Evolutionary conservation across 495 filamentous ascomycete genomes (phyloP).

Genomic region (Aspergillus funiculosus): DNA sequence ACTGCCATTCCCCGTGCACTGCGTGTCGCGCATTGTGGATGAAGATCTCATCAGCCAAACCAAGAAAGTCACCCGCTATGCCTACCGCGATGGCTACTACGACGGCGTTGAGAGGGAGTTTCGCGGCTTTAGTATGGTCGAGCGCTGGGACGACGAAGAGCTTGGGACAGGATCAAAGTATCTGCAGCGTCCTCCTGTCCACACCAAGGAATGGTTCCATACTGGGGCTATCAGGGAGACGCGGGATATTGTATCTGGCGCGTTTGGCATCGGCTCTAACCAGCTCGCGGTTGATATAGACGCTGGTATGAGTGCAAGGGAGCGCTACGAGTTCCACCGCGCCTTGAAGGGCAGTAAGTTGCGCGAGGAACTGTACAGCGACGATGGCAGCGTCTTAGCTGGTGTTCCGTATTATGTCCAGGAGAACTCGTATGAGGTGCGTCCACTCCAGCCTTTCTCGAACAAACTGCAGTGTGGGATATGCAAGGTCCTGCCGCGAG

Average conservation of each 20-base stretch:
- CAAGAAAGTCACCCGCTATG: background rate
- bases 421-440: background rate
- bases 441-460: background rate
- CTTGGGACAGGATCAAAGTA: background rate
- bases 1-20: constrained; percentile 2
- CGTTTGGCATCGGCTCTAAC: background rate
- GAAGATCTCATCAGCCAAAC: background rate
- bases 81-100: constrained; percentile 8
- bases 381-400: background rate
- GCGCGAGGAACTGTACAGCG: background rate
- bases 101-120: constrained; percentile 2
- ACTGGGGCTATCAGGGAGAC: background rate
- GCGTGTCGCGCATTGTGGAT: background rate
- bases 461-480: too few relatives aligned
- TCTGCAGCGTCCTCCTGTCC: background rate
- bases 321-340: background rate
- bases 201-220: constrained; percentile 6
- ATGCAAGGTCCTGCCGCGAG: too few relatives aligned
- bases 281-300: too few relatives aligned
- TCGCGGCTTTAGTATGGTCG: constrained; percentile 5
- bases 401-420: background rate
- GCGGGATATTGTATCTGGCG: background rate
- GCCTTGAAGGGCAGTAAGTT: background rate
- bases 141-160: constrained; percentile 1
- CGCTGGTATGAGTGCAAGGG: too few relatives aligned